Evolutionary conservation across 2,329 filamentous ascomycete genomes (phyloP).

Genomic region (Mollisiaceae sp.): DNA sequence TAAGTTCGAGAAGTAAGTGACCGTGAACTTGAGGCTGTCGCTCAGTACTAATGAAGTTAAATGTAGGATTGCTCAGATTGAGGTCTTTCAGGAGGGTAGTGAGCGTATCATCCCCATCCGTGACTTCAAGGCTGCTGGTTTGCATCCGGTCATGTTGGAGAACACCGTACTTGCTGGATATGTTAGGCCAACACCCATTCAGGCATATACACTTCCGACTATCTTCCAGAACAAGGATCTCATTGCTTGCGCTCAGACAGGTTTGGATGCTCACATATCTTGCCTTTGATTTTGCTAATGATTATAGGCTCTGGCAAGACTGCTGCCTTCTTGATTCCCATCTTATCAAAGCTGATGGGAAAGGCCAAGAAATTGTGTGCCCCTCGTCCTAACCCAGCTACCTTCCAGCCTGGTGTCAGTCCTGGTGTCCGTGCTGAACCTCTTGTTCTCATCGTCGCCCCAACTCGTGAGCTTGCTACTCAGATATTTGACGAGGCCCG

Average conservation of each 20-base stretch:
- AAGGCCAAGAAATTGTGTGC: conserved; percentile 90
- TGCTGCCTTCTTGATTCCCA: conserved; percentile 87
- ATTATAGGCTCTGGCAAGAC: conserved; percentile 90
- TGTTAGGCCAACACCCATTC: conserved; percentile 78
- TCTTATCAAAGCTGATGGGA: conserved; percentile 90
- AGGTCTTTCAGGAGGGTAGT: conserved; percentile 62
- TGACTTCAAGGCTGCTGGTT: conserved; percentile 74
- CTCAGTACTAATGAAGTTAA: conserved; percentile 31
- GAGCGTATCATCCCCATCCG: conserved; percentile 56
- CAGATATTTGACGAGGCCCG: conserved; percentile 96
- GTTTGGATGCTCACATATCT: conserved; percentile 55
- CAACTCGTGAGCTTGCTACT: conserved; percentile 86
- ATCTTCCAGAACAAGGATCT: conserved; percentile 79
- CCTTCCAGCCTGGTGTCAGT: conserved; percentile 55
- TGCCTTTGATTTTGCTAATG: background rate
- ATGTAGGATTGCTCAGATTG: conserved; percentile 58
- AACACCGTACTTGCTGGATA: conserved; percentile 81
- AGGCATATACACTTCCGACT: conserved; percentile 82
- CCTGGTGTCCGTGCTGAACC: conserved; percentile 76
- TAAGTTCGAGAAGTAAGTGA: conserved; percentile 64
- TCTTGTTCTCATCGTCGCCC: conserved; percentile 82
- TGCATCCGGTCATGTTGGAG: conserved; percentile 82
- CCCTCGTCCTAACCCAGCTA: conserved; percentile 69
- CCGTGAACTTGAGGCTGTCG: background rate
- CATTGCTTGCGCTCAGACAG: conserved; percentile 90